Base-by-base conservation (phyloP, 1,139 yeast genomes). In the Nakaseomyces nivariensis region DNA sequence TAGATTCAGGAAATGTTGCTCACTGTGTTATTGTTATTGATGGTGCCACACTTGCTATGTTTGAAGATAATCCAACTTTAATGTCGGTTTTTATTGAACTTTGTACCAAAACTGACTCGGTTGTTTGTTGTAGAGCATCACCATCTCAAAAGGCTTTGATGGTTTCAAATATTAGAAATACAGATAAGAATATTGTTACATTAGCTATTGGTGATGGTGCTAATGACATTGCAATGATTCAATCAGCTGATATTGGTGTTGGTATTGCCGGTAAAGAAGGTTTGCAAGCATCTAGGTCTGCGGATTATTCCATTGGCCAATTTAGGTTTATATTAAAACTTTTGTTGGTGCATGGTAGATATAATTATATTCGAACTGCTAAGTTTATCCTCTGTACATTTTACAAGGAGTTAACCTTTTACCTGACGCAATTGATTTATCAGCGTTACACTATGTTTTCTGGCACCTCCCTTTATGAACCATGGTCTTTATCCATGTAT, bases 131-230 rank as follows among this genome's bases (percentile, higher is more conserved):
- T 66, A 79, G 99, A 54, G 97, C 97, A 0, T 85, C 96, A 17
- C 99, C 99, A 0, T 82, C 97, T 0, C 99, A 92, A 66, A 92
- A 92, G 68, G 96, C 97, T 0, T 74, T 78, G 40, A 83, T 94
- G 87, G 97, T 92, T 1, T 70, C 79, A 37, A 77, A 83, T 26
- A 88, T 94, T 13, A 76, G 97, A 49, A 72, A 74, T 31, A 70
- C 84, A 54, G 77, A 83, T 56, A 80, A 75, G 48, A 70, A 72
- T 7, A 74, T 86, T 31, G 96, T 92, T 5, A 88, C 97, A 0
- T 73, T 94, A 53, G 98, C 98, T 0, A 87, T 94, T 63, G 99
- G 98, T n/a, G 99, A 92, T 70, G 99, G 99, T 58, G 98, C 99
- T 1, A 92, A 92, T 64, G 99, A 92, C 67, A 89, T 92, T 66